Percentiles rank a stretch among this genome's conserved stretches.
phyloP scores from a whole-genome alignment of 805 yeast genomes.

The Hanseniaspora guilliermondii region DNA sequence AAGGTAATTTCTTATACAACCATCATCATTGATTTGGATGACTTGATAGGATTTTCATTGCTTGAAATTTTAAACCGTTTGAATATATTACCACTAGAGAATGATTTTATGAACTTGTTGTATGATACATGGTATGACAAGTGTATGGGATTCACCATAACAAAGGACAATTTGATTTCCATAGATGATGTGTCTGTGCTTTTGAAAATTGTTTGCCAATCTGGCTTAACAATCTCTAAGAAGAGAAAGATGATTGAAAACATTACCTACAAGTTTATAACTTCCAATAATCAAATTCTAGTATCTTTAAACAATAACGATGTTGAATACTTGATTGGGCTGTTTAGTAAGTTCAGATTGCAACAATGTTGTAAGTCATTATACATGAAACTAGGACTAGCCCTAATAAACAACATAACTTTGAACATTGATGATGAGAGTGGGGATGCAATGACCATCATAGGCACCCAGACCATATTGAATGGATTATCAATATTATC shows the following conservation, averaged over 20 bases:
- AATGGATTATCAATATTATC: conserved; percentile 9
- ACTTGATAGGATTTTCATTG: conserved; percentile 4
- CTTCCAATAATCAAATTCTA: neutral
- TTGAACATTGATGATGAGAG: neutral
- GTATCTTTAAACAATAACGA: conserved; percentile 2
- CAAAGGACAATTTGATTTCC: neutral
- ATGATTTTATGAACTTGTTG: neutral
- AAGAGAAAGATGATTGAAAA: neutral
- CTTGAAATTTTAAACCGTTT: conserved; percentile 3
- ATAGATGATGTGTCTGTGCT: neutral
- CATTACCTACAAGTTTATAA: neutral
- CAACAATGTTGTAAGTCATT: neutral
- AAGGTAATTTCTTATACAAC: conserved; percentile 3
- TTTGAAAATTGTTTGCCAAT: neutral
- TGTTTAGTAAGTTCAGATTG: conserved; percentile 11
- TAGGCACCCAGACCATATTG: neutral
- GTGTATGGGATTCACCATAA: neutral
- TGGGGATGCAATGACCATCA: neutral
- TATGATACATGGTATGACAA: conserved; percentile 1
- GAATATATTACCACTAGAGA: neutral
- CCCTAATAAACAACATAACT: neutral
- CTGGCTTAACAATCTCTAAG: neutral
- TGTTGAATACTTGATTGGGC: conserved; percentile 2
- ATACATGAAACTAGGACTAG: conserved; percentile 7
- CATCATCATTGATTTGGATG: conserved; percentile 3